Conservation (phyloP, 306 rosid species). For the Prosopis cineraria region DNA sequence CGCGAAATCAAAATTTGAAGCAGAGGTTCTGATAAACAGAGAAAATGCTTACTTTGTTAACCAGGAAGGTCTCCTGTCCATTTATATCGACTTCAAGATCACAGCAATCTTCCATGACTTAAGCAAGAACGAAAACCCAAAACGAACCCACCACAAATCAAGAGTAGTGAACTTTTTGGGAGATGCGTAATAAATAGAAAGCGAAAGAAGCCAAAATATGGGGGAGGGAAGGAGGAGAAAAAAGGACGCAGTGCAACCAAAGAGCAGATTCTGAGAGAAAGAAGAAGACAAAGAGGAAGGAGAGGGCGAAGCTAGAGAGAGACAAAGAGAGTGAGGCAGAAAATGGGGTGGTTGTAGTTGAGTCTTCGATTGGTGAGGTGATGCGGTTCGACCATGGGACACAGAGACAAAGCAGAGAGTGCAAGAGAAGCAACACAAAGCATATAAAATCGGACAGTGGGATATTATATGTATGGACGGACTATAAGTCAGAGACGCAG, state of each 20-base stretch:
- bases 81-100: slow-evolving; percentile 63
- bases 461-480: slow-evolving; percentile 35
- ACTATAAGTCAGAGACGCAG: slow-evolving; percentile 42
- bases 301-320: not conserved
- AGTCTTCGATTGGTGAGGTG: slow-evolving; percentile 46
- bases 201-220: not conserved
- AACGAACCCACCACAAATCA: slow-evolving; percentile 14
- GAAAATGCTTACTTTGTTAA: slow-evolving; percentile 54
- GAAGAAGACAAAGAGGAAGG: slow-evolving; percentile 64
- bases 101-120: slow-evolving; percentile 42
- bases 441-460: slow-evolving; percentile 55
- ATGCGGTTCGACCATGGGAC: slow-evolving; percentile 42
- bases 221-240: slow-evolving; percentile 40
- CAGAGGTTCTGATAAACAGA: not conserved
- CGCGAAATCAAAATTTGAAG: not conserved
- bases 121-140: not conserved
- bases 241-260: slow-evolving; percentile 15
- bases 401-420: slow-evolving; percentile 54
- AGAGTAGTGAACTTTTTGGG: not conserved
- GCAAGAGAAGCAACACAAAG: slow-evolving; percentile 48
- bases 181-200: not conserved
- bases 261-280: slow-evolving; percentile 53
- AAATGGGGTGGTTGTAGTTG: slow-evolving; percentile 38
- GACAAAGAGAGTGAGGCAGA: slow-evolving; percentile 24
- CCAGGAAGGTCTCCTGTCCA: slow-evolving; percentile 58